These are phyloP conservation scores for Starmerella bombi DNA, from an alignment of 805 yeast species.

Conservation along the genomic window DNA sequence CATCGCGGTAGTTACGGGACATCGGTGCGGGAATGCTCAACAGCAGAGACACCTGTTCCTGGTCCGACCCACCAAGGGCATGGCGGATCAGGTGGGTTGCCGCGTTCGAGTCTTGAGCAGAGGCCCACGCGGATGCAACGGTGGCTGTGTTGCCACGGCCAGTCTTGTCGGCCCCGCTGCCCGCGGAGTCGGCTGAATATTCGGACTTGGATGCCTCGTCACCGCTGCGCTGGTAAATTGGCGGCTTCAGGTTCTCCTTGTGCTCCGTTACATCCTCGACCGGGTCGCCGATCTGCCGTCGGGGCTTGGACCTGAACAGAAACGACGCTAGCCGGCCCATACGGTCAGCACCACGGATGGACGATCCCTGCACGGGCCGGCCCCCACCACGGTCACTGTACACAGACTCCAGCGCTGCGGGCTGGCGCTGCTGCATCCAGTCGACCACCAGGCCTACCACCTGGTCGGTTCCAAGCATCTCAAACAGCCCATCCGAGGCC, in stretches of 20 bases:
- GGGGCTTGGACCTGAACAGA: constrained; percentile 10
- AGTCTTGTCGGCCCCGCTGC: not conserved
- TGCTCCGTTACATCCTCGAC: constrained; percentile 33
- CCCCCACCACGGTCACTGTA: constrained; percentile 16
- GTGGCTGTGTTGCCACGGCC: not conserved
- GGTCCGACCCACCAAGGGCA: constrained; percentile 80
- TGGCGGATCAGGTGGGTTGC: constrained; percentile 89
- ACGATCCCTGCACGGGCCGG: constrained; percentile 1
- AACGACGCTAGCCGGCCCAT: constrained; percentile 14
- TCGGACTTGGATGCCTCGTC: constrained; percentile 1
- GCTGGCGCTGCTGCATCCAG: constrained; percentile 73
- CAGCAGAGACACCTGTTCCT: constrained; percentile 76
- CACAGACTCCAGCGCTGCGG: constrained; percentile 22
- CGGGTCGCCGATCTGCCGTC: constrained; percentile 18
- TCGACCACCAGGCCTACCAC: constrained; percentile 82
- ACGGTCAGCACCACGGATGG: constrained; percentile 1
- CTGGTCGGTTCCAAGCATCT: constrained; percentile 81
- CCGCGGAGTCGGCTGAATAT: not conserved
- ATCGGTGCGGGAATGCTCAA: constrained; percentile 84
- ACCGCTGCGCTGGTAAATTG: constrained; percentile 40
- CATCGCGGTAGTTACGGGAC: constrained; percentile 87
- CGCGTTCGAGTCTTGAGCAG: constrained; percentile 69
- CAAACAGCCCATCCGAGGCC: constrained; percentile 91
- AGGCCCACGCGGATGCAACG: constrained; percentile 6
- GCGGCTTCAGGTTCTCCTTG: constrained; percentile 48